Evolutionary conservation across 1,284 basidiomycete species (phyloP).

Genomic region (Cutaneotrichosporon sp.): DNA sequence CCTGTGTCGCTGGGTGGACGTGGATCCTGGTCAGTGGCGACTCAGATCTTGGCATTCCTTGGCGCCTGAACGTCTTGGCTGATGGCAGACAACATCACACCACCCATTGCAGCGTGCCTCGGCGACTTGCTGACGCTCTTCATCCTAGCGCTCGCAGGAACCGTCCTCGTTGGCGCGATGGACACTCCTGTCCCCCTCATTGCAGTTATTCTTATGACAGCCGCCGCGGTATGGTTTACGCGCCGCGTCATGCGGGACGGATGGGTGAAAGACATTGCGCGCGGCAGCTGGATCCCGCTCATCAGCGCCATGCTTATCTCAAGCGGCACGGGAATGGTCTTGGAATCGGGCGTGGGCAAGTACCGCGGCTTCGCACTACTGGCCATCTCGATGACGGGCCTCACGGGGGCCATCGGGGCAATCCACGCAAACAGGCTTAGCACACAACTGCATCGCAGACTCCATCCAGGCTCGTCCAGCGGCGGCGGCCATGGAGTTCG

Average conservation of each 20-base stretch:
- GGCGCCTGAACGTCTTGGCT: neutral
- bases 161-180: constrained; percentile 61
- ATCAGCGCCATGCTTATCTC: constrained; percentile 84
- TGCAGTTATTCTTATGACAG: constrained; percentile 57
- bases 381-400: constrained; percentile 79
- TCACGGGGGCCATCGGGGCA: constrained; percentile 82
- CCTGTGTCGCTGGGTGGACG: constrained; percentile 65
- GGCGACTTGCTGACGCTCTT: constrained; percentile 88
- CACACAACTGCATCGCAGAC: constrained; percentile 52
- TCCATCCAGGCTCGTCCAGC: constrained; percentile 23
- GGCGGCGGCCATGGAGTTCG: neutral
- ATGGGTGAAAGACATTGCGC: constrained; percentile 56
- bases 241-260: constrained; percentile 53
- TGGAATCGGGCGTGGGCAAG: constrained; percentile 79
- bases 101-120: constrained; percentile 84
- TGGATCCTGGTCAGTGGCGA: constrained; percentile 68
- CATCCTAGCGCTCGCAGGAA: constrained; percentile 60
- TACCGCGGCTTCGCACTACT: constrained; percentile 86
- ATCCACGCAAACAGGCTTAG: constrained; percentile 88
- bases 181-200: constrained; percentile 61
- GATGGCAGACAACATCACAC: constrained; percentile 80
- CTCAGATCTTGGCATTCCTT: too few species aligned
- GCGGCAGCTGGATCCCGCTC: constrained; percentile 82
- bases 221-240: constrained; percentile 53
- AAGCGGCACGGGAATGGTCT: constrained; percentile 81